Base-by-base conservation (phyloP, 257 asterid genomes). In the Ilex aquifolium region DNA sequence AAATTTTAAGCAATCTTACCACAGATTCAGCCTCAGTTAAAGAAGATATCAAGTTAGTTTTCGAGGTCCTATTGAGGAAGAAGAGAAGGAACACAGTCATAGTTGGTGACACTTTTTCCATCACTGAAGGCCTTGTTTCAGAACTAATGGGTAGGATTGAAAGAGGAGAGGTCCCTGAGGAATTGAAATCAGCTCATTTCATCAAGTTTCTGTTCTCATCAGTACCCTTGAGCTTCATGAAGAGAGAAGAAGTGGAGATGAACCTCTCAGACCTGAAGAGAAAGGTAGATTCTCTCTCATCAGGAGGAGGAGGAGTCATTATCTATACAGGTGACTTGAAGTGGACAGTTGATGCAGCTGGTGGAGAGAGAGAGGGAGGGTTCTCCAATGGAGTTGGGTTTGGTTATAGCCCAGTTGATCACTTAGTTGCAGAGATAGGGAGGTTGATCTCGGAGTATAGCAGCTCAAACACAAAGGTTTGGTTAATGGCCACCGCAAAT, bases 401-500 rank as follows among this genome's bases (percentile, higher is more conserved):
- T 39, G 69, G n/a, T 39, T 79, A 82, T 48, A 82, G 74, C 62
- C 85, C 92, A 7, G 81, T 82, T 65, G 80, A 84, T 65, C 83
- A 84, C 62, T 65, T 88, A 44, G 76, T 84, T 21, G 64, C 63
- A 1, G 95, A 84, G 79, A 77, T 88, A 2, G 95, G 90, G 30
- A 84, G 71, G 69, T 42, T 88, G 63, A 6, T 82, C 10, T 73
- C 81, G 42, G 78, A 69, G 31, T 80, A 69, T 53, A 67, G 65
- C 56, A 56, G 32, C 30, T 69, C 76, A 6, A 76, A 61, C 39
- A 56, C 65, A 30, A 86, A 68, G 77, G 88, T 88, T 55, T 88
- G 96, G 95, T 52, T 88, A 17, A 73, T 88, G 71, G 95, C 80
- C 8, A 84, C 76, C 30, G 96, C 96, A 4, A 77, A 74, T 79